Base-by-base conservation (phyloP, 129 eudicot genomes). In the Solidago caesia region DNA sequence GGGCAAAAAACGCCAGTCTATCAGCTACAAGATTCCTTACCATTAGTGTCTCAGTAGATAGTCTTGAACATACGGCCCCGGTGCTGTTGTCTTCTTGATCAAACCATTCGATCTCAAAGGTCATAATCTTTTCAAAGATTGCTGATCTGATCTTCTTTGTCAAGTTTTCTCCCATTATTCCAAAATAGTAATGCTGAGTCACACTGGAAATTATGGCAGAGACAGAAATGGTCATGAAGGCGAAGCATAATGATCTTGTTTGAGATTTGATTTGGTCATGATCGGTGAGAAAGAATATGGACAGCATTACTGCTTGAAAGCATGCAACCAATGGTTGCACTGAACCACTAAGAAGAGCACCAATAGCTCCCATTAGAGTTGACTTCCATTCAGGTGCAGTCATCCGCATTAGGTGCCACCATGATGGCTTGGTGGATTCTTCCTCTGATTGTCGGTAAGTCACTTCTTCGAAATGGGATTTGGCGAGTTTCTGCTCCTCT, bases 41-140 rank as follows among this genome's bases (percentile, higher is more conserved):
- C 74, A 75, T 80, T 8, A 62, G 69, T 14, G 79, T 75, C 60
- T 80, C 79, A 7, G 71, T 63, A 58, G 83, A 80, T 2, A 80
- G 79, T 44, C 79, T 68, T 6, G 83, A 68, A 79, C 83, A 74
- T 29, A 79, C 33, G 5, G 79, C 79, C 9, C 73, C 7, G 94
- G 86, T 57, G 97, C 91, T 85, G 85, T 88, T 91, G 72, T 82
- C 88, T 5, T 91, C 94, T 64, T 46, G 58, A 67, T 91, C 97
- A 58, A 87, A 91, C 97, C 97, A 91, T 2, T 91, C 91, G 11
- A 91, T 67, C 84, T 91, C 97, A 56, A 91, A 91, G 4, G 88
- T 88, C 14, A 91, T 87, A 64, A 88, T 70, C 44, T 82, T 86
- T 78, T 73, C 75, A 9, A 91, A 79, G 77, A 91, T 79, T 67